Base-by-base conservation (phyloP, 768 basidiomycete species). In the Naganishia antarctica region DNA sequence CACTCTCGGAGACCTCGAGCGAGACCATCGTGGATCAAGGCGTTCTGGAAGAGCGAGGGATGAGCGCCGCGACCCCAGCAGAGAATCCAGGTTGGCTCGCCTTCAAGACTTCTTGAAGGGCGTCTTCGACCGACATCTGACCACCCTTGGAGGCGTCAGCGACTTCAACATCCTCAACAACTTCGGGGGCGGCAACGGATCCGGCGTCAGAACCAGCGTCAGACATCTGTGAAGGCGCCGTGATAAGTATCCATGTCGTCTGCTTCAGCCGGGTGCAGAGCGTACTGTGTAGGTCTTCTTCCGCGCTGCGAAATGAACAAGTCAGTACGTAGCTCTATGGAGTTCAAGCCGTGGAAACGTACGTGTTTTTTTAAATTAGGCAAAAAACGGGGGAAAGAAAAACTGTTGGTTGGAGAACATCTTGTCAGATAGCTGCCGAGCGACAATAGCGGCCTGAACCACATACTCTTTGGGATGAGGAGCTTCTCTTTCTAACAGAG, bases 1-100 rank as follows among this genome's bases (percentile, higher is more conserved):
- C 86, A 88, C 83, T 99, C 94, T 70, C 93, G 90, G 70, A 99
- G 88, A 80, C 94, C 94, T 70, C 94, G 90, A 66, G 94, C 91
- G 67, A 99, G 91, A 76, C 94, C 93, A 78, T 99, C 94, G 82
- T 97, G 93, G 70, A 92, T 87, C 73, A 99, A 87, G 64, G 94
- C 90, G 76, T 91, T 96, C 85, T 70, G n/a, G 26, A 7, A 46
- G 21, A 31, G 1, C 31, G 5, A 7, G 16, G 29, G 16, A 21
- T 37, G 37, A 59, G 37, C 18, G 13, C 0, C 21, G 13, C n/a
- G 13, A 58, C 11, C 26, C 5, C 29, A 34, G 4, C 16, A 34
- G 9, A 57, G 15, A 47, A 3, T 7, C 47, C 21, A 26, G 8
- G 13, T 26, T 32, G 41, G 50, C 66, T 28, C 34, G 68, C 69